Conservation (phyloP, 2,329 filamentous ascomycete species). For the Fragosphaeria purpurea region DNA sequence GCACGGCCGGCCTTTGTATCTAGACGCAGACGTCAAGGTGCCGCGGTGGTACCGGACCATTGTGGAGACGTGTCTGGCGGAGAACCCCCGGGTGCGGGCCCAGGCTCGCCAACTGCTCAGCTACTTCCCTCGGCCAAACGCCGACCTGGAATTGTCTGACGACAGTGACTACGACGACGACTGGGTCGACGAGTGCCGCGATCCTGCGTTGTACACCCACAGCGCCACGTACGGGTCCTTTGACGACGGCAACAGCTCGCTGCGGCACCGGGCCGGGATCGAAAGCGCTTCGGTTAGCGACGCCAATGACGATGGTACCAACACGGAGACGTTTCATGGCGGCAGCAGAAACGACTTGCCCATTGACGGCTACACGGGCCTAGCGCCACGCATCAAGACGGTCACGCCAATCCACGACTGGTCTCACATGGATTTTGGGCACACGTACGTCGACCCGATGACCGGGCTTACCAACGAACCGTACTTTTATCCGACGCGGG, state of each 20-base stretch:
- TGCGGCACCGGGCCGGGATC: not conserved
- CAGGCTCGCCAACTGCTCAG: conserved; percentile 63
- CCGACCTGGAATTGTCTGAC: conserved; percentile 14
- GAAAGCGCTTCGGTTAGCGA: not conserved
- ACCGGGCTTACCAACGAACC: conserved; percentile 29
- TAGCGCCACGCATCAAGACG: conserved; percentile 26
- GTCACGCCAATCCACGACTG: conserved; percentile 34
- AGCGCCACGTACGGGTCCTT: conserved; percentile 26
- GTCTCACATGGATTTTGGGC: conserved; percentile 27
- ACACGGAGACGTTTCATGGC: not conserved
- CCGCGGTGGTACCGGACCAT: conserved; percentile 72
- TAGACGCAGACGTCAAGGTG: conserved; percentile 49
- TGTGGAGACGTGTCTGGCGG: conserved; percentile 65
- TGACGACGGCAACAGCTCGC: conserved; percentile 27
- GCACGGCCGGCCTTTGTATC: conserved; percentile 57
- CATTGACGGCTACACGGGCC: conserved; percentile 24
- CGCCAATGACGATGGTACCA: not conserved
- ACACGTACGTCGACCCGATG: conserved; percentile 26
- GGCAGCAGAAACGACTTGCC: conserved; percentile 28
- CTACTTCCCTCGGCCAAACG: conserved; percentile 48
- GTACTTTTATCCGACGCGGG: conserved; percentile 36
- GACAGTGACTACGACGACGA: conserved; percentile 21
- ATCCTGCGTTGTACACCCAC: conserved; percentile 12
- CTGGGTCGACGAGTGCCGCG: conserved; percentile 7
- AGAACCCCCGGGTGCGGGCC: conserved; percentile 60